Percentiles rank a stretch among this genome's conserved stretches.
Evolutionary conservation across 306 rosid genomes (phyloP).

Genomic region (Quercus suber): DNA sequence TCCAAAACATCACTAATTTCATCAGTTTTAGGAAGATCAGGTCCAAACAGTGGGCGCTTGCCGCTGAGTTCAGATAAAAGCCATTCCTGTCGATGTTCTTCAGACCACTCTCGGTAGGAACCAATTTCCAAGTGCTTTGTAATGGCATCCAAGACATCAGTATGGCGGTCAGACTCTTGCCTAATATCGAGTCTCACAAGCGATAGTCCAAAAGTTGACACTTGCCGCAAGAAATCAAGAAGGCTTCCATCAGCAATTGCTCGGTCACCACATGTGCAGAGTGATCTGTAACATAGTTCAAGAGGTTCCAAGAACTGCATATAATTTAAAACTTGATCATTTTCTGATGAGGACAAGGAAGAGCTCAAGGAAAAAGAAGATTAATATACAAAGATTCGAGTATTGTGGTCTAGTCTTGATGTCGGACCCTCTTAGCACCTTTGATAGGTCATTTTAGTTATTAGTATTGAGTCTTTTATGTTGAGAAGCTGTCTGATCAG

Average conservation of each 20-base stretch:
- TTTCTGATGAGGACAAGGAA: neutral
- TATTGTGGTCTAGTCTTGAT: too few relatives aligned
- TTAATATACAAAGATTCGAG: too few relatives aligned
- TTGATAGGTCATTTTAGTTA: too few relatives aligned
- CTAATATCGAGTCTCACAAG: conserved; percentile 92
- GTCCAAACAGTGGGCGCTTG: conserved; percentile 91
- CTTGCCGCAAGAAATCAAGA: conserved; percentile 96
- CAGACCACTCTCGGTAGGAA: conserved; percentile 91
- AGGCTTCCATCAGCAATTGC: conserved; percentile 95
- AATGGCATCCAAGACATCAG: conserved; percentile 87
- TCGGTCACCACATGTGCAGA: conserved; percentile 83
- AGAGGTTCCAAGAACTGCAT: conserved; percentile 91
- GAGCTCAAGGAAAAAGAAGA: too few relatives aligned
- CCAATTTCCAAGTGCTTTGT: conserved; percentile 89
- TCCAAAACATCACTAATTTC: conserved; percentile 89
- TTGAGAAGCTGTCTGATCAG: too few relatives aligned
- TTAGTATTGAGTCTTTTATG: too few relatives aligned
- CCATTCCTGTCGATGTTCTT: conserved; percentile 88
- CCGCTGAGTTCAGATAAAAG: conserved; percentile 82
- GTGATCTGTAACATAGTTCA: conserved; percentile 89
- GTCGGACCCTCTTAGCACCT: too few relatives aligned
- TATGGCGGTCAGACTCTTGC: conserved; percentile 95
- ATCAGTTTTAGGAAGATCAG: conserved; percentile 87
- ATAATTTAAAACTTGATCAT: conserved; percentile 36
- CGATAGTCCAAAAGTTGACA: conserved; percentile 94